Conservation (phyloP, 2,329 filamentous ascomycete species). For the Ceratocystiopsis sp. region DNA sequence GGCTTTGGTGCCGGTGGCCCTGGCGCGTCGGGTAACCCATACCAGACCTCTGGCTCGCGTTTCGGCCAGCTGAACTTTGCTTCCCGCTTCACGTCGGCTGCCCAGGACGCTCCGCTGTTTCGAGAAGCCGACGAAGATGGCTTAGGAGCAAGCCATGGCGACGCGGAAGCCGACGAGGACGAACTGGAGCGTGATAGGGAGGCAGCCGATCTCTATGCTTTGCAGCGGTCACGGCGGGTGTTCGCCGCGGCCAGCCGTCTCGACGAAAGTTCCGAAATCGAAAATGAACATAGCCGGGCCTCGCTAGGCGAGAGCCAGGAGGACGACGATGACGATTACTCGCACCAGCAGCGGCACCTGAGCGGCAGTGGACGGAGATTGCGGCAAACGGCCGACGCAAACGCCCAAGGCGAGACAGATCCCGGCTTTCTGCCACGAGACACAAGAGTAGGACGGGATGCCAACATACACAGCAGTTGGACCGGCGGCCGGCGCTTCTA, state of each 20-base stretch:
- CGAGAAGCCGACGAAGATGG: slow-evolving; percentile 48
- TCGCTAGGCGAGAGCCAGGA: slow-evolving; percentile 38
- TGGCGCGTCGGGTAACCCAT: slow-evolving; percentile 46
- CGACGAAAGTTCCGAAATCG: slow-evolving; percentile 71
- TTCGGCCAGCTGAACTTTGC: slow-evolving; percentile 59
- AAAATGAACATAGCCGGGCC: slow-evolving; percentile 47
- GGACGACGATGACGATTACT: slow-evolving; percentile 10
- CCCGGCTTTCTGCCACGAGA: background rate
- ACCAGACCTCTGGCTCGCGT: slow-evolving; percentile 55
- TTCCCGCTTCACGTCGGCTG: slow-evolving; percentile 51
- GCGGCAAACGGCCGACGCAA: slow-evolving; percentile 5
- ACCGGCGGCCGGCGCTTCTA: slow-evolving; percentile 34
- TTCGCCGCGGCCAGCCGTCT: slow-evolving; percentile 62
- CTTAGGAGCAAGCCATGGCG: slow-evolving; percentile 50
- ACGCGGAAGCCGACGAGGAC: slow-evolving; percentile 86
- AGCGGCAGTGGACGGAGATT: slow-evolving; percentile 18
- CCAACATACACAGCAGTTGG: slow-evolving; percentile 48
- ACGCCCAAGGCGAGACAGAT: background rate
- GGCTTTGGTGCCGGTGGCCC: slow-evolving; percentile 23
- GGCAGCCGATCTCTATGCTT: slow-evolving; percentile 81
- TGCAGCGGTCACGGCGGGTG: slow-evolving; percentile 77
- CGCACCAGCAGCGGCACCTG: slow-evolving; percentile 4
- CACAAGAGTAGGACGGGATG: background rate
- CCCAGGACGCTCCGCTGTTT: slow-evolving; percentile 79
- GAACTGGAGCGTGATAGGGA: slow-evolving; percentile 81